Evolutionary conservation across 768 basidiomycete genomes (phyloP).

Genomic region (Chalciporus piperatus): DNA sequence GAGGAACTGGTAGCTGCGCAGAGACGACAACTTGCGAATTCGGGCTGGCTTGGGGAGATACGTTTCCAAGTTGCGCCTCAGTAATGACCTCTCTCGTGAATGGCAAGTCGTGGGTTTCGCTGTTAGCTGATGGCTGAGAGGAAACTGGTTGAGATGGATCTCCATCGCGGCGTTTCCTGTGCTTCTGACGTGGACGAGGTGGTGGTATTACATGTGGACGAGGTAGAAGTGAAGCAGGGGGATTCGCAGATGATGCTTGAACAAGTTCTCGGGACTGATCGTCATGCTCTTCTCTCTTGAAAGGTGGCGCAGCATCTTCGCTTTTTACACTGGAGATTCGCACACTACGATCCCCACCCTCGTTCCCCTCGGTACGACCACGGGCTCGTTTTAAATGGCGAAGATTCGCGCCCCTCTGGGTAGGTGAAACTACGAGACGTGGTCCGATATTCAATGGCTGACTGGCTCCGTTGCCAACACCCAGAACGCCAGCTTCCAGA

Average conservation of each 20-base stretch:
- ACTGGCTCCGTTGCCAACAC: neutral
- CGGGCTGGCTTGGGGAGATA: neutral
- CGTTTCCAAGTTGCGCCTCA: conserved; percentile 1
- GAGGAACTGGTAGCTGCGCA: neutral
- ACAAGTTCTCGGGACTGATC: conserved; percentile 3
- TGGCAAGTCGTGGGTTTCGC: neutral
- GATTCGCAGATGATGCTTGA: neutral
- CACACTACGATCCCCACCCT: conserved; percentile 28
- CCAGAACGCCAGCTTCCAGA: conserved; percentile 13
- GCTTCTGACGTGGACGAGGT: conserved; percentile 18
- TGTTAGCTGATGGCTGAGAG: neutral
- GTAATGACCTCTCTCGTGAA: neutral
- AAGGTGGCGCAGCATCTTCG: conserved; percentile 11
- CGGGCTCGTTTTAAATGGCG: conserved; percentile 30
- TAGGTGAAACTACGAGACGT: conserved; percentile 17
- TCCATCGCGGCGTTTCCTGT: conserved; percentile 7
- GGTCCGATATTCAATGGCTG: conserved; percentile 25
- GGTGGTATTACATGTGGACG: conserved; percentile 23
- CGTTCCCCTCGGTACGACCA: conserved; percentile 24
- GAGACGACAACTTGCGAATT: conserved; percentile 9
- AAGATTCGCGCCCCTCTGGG: conserved; percentile 29
- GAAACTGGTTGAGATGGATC: neutral
- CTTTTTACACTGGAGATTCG: conserved; percentile 17
- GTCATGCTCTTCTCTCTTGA: conserved; percentile 19
- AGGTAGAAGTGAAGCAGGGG: conserved; percentile 9